A percentile compares a stretch with the other conserved stretches of the same genome.
These are phyloP conservation scores for Yarrowia osloensis DNA, from an alignment of 805 yeast species.

Conservation along the genomic window DNA sequence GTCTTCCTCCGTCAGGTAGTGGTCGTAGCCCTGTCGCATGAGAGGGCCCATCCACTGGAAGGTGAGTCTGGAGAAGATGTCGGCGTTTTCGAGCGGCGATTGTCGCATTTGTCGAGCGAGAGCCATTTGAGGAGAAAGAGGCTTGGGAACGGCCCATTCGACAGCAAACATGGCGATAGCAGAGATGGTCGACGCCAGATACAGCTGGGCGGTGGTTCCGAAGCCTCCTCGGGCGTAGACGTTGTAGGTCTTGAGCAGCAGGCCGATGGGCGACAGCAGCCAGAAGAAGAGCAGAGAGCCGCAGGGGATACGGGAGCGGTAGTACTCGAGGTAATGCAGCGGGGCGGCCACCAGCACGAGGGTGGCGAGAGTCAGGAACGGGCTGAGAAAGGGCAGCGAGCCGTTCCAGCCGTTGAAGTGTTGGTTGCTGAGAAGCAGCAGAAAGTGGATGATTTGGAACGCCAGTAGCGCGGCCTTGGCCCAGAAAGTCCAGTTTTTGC, in stretches of 20 bases:
- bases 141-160: constrained; percentile 49
- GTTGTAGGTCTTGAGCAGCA: constrained; percentile 44
- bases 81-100: constrained; percentile 58
- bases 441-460: constrained; percentile 33
- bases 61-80: constrained; percentile 73
- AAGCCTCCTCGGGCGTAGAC: constrained; percentile 33
- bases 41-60: constrained; percentile 90
- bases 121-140: constrained; percentile 41
- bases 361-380: constrained; percentile 46
- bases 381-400: constrained; percentile 39
- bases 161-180: constrained; percentile 49
- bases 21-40: constrained; percentile 74
- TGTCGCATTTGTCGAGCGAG: constrained; percentile 42
- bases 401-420: constrained; percentile 32
- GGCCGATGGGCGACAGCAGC: constrained; percentile 58
- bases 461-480: constrained; percentile 35
- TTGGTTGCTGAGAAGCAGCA: constrained; percentile 33
- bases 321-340: constrained; percentile 72
- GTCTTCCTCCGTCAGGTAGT: constrained; percentile 55
- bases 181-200: constrained; percentile 38
- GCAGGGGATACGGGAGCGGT: constrained; percentile 62
- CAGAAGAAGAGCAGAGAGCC: constrained; percentile 74
- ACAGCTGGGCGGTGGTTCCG: constrained; percentile 14
- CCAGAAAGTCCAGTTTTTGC: constrained; percentile 36
- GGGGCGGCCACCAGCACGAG: constrained; percentile 51